Base-by-base conservation (phyloP, 148 eudicot genomes). In the Chenopodium quinoa region DNA sequence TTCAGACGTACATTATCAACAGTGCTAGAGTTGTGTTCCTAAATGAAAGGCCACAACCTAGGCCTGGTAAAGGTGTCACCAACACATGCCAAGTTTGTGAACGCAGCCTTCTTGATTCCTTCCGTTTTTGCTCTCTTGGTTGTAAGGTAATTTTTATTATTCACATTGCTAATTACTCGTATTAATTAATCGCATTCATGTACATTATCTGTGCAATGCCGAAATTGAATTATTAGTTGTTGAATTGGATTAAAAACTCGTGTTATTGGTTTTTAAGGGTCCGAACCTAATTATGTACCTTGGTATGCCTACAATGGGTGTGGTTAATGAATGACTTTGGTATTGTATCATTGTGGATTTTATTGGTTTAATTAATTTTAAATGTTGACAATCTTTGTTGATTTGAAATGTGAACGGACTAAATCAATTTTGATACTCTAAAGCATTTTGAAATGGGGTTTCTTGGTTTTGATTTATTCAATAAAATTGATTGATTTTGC, bases 1-100 rank as follows among this genome's bases (percentile, higher is more conserved):
- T 95, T 40, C 98, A 95, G 54, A 95, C 98, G 22, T 94, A 94
- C 84, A 85, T 94, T 76, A 94, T 94, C 84, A 94, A 94, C 85
- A 92, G 98, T 67, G 97, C 98, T 1, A 90, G 93, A 78, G 92
- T 94, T 22, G 98, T 94, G 22, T 94, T 94, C 86, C 81, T 94
- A 80, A 94, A 94, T 77, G 94, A 94, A 75, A 79, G 98, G 77
- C 98, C 98, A 9, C 97, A 94, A 76, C 98, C 93, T 4, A 88
- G 98, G 92, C 98, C 95, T 0, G 97, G 95, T 0, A 94, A 94
- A 89, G 98, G 98, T 10, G 98, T 94, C 69, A 91, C 95, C 82
- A 90, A 93, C 81, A 92, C 98, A 54, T 93, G 97, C 71, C 86
- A 91, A 80, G 92, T 92, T 9, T 95, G 98, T 68, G 94, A 93